phyloP scores from a whole-genome alignment of 78 protist genomes.

The Chrysochromulina parva region DNA sequence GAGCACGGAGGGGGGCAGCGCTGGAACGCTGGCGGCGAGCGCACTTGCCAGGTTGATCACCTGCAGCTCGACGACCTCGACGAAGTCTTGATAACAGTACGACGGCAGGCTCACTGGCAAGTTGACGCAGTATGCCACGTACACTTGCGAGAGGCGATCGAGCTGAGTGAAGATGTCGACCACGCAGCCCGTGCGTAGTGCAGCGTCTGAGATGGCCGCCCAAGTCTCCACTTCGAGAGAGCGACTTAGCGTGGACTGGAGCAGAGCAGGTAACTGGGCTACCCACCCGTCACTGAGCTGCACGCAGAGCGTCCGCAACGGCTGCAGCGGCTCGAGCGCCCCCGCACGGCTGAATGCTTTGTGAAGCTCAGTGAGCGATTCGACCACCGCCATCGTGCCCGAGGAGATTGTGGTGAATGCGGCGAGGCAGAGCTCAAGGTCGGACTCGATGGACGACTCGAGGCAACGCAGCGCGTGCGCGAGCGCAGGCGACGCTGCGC shows the following conservation, averaged over 20 bases:
- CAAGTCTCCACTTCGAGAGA: not conserved
- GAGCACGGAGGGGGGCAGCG: not conserved
- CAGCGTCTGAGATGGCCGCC: not conserved
- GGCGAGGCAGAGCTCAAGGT: not conserved
- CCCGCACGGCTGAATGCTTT: too few relatives aligned
- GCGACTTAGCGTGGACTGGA: not conserved
- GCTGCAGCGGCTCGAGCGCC: not conserved
- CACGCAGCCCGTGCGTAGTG: not conserved
- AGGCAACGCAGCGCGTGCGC: too few relatives aligned
- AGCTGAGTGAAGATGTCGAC: not conserved
- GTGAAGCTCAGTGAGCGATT: not conserved
- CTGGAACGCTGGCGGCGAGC: not conserved
- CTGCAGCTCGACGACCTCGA: not conserved
- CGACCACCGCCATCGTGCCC: not conserved
- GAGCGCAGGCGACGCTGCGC: too few relatives aligned
- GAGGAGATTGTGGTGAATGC: not conserved
- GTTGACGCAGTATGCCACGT: not conserved
- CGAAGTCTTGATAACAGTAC: not conserved
- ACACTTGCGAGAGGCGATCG: not conserved
- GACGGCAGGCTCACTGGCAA: not conserved
- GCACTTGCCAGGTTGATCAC: not conserved
- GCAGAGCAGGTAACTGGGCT: not conserved
- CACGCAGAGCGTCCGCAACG: not conserved
- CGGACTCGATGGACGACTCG: too few relatives aligned
- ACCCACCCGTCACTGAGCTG: not conserved